phyloP scores from a whole-genome alignment of 2,329 filamentous ascomycete genomes.

The Leptodontidium sp. region DNA sequence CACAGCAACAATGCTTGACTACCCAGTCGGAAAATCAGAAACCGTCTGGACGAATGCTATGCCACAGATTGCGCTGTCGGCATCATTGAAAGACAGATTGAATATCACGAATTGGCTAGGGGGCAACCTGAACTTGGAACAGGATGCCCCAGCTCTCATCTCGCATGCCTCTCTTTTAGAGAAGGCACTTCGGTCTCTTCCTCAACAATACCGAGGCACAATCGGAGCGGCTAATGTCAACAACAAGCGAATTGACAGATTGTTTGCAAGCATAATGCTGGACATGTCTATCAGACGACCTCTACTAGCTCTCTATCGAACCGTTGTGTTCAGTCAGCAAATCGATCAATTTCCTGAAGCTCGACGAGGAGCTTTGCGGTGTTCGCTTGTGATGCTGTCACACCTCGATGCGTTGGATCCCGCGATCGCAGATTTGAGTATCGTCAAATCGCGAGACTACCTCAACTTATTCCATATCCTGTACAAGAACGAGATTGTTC shows the following conservation, averaged over 20 bases:
- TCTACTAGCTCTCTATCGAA: constrained; percentile 33
- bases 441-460: constrained; percentile 35
- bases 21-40: constrained; percentile 27
- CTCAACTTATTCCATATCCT: constrained; percentile 38
- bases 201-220: constrained; percentile 17
- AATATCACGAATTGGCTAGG: constrained; percentile 32
- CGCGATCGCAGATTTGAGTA: constrained; percentile 32
- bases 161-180: constrained; percentile 28
- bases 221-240: constrained; percentile 15
- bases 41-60: constrained; percentile 33
- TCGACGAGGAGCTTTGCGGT: constrained; percentile 31
- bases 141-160: constrained; percentile 29
- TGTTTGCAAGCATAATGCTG: constrained; percentile 35
- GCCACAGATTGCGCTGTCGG: constrained; percentile 33
- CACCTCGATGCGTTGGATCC: constrained; percentile 40
- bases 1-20: constrained; percentile 30
- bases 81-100: constrained; percentile 30
- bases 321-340: constrained; percentile 26
- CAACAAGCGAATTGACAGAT: constrained; percentile 27
- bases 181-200: constrained; percentile 25
- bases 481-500: constrained; percentile 34
- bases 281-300: constrained; percentile 34
- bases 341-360: constrained; percentile 32
- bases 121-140: constrained; percentile 30
- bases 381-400: constrained; percentile 34